phyloP scores from a whole-genome alignment of 306 rosid genomes.

The Inga oerstediana region DNA sequence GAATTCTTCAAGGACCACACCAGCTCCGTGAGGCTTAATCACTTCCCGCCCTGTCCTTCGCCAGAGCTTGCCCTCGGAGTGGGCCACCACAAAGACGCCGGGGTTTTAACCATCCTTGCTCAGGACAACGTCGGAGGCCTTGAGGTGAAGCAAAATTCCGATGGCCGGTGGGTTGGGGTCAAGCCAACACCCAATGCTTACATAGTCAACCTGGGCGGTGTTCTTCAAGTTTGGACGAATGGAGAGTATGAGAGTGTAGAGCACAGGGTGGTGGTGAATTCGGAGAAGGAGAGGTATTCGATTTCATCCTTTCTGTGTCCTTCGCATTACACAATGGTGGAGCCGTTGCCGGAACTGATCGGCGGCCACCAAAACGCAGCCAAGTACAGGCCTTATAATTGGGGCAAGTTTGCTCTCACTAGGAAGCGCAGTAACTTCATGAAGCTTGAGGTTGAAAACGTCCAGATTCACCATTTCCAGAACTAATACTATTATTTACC shows the following conservation, averaged over 20 bases:
- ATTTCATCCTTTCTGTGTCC: background rate
- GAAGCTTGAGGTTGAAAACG: too few relatives aligned
- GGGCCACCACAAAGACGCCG: background rate
- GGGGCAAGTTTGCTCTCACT: slow-evolving; percentile 44
- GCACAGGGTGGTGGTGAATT: slow-evolving; percentile 32
- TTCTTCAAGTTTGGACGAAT: slow-evolving; percentile 26
- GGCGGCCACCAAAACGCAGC: slow-evolving; percentile 28
- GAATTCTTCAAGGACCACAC: slow-evolving; percentile 13
- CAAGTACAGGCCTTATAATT: slow-evolving; percentile 47
- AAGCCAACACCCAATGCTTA: slow-evolving; percentile 10
- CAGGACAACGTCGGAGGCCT: background rate
- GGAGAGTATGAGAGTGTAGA: slow-evolving; percentile 15
- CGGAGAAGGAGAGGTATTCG: slow-evolving; percentile 45
- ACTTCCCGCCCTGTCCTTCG: background rate
- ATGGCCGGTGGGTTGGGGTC: slow-evolving; percentile 31
- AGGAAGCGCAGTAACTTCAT: too few relatives aligned
- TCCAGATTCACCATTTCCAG: too few relatives aligned
- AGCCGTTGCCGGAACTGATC: slow-evolving; percentile 42
- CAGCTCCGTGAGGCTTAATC: background rate
- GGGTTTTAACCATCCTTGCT: background rate
- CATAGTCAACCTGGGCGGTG: slow-evolving; percentile 35
- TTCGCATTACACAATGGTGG: background rate
- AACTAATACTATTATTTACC: too few relatives aligned
- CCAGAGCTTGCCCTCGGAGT: background rate
- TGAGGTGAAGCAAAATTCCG: background rate